Percentiles rank a stretch among this genome's conserved stretches.
phyloP scores from a whole-genome alignment of 192 early-diverging fungal genomes.

The Backusella luteola region DNA sequence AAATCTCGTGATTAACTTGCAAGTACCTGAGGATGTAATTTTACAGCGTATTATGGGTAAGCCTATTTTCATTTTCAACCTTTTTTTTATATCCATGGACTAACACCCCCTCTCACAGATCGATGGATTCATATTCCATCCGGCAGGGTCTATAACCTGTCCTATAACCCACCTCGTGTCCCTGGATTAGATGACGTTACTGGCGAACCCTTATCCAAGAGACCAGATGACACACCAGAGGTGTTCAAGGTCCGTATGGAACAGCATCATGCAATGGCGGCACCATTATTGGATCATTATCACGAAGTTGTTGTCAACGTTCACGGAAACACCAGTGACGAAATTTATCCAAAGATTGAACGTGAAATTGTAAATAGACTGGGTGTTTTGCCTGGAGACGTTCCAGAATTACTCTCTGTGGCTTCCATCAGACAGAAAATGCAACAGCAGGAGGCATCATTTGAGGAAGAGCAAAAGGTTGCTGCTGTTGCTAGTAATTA shows the following conservation, averaged over 20 bases:
- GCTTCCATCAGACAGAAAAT: background rate
- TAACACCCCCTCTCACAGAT: conserved; percentile 49
- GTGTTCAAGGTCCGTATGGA: conserved; percentile 69
- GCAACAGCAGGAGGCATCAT: background rate
- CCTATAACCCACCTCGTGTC: conserved; percentile 88
- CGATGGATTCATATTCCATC: conserved; percentile 91
- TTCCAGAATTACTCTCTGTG: background rate
- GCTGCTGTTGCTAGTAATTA: conserved; percentile 10
- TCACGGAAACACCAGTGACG: conserved; percentile 80
- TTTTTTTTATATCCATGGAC: background rate
- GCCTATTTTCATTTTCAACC: background rate
- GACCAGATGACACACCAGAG: conserved; percentile 87
- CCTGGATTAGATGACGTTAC: conserved; percentile 87
- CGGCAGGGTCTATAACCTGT: conserved; percentile 92
- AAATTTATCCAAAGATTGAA: conserved; percentile 89
- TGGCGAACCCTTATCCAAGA: conserved; percentile 85
- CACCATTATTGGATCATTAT: conserved; percentile 89
- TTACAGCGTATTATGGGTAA: conserved; percentile 83
- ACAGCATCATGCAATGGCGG: conserved; percentile 74
- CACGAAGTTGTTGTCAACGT: conserved; percentile 66
- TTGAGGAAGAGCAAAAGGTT: background rate
- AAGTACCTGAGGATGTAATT: conserved; percentile 89
- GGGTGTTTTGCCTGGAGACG: conserved; percentile 22
- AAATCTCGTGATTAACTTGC: conserved; percentile 85
- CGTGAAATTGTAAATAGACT: conserved; percentile 40